Evolutionary conservation across 2,329 filamentous ascomycete species (phyloP), one percentile per base, ranked within the genome.

Genomic region (Ophiostoma angusticollis): DNA sequence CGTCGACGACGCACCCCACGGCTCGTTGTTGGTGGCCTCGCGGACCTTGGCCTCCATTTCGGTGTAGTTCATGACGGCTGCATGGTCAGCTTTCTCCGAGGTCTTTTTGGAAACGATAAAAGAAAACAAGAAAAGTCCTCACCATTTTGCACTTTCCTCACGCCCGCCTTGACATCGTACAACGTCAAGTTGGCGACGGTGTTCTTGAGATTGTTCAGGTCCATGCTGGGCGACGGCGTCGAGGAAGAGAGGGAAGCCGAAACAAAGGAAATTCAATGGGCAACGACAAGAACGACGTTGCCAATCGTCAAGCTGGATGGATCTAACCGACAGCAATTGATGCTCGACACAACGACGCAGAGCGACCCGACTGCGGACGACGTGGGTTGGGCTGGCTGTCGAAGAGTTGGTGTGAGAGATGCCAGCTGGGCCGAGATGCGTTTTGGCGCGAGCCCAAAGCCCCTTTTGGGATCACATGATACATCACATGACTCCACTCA

Each of bases 11-110:
- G 80, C 77, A 48, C 87, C 91, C 91, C 91, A 98, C 41, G 91
- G 91, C 61, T 98, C 91, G 60, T 96, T 96, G 64, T 98, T 98
- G 27, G 91, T 98, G 22, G 91, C 91, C 70, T 98, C 91, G 61
- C 91, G 82, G 49, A 96, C 86, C 81, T 91, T 51, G 33, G 44
- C 39, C 44, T 40, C 40, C 40, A 47, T 45, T 57, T 95, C 87
- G 30, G 87, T 94, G 61, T 89, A 94, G 64, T 94, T 95, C 87
- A 95, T 94, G 44, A 94, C 86, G 49, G 86, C 86, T 94, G 46
- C n/a, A n/a, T 14, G 5, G 23, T 39, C 29, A 42, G 41, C 38
- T 13, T 18, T n/a, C n/a, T n/a, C n/a, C n/a, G n/a, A n/a, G n/a
- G n/a, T n/a, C n/a, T n/a, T n/a, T n/a, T n/a, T n/a, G n/a, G n/a